Base-by-base conservation (phyloP, 1,284 basidiomycete species). In the Pascua sp. region DNA sequence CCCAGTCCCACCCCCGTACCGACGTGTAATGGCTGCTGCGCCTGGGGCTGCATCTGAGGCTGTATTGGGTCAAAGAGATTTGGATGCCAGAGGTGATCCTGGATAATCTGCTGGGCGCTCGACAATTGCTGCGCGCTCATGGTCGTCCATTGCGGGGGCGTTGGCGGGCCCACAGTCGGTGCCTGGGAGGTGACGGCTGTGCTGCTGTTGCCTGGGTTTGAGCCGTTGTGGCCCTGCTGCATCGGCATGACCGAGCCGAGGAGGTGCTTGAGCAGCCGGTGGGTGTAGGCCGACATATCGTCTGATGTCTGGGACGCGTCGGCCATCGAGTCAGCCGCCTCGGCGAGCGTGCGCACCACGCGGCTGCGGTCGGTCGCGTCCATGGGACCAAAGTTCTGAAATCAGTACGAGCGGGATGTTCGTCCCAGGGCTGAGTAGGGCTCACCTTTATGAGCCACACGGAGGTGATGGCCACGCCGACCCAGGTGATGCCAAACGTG, bases 261-360 rank as follows among this genome's bases (percentile, higher is more conserved):
- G 5, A 68, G 57, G 50, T 68, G 64, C 48, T 63, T 68, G 5
- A 66, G 16, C 7, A 68, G 57, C n/a, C 66, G 62, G 54, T 66
- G 62, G 11, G 58, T 66, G 51, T 66, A 68, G n/a, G 65, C 59
- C 8, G 64, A 40, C 66, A 68, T 68, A 52, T 68, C 66, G 50
- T 68, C 66, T 1, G 61, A 55, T 10, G 57, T 54, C 18, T 56
- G 42, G 4, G 65, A 65, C 13, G 62, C 61, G 38, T 60, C 57
- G 5, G 51, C 52, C 5, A 60, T 66, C 8, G 60, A 60, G 16
- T 54, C 56, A 4, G 56, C 52, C 1, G 59, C 59, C 17, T 56
- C 58, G 15, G 60, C 56, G n/a, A 68, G 56, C 11, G 42, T 42
- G 9, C 52, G 53, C 13, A 68, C 59, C 11, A 63, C 60, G 39